Base-by-base conservation (phyloP, 805 yeast species). In the Priceomyces melissophilus region DNA sequence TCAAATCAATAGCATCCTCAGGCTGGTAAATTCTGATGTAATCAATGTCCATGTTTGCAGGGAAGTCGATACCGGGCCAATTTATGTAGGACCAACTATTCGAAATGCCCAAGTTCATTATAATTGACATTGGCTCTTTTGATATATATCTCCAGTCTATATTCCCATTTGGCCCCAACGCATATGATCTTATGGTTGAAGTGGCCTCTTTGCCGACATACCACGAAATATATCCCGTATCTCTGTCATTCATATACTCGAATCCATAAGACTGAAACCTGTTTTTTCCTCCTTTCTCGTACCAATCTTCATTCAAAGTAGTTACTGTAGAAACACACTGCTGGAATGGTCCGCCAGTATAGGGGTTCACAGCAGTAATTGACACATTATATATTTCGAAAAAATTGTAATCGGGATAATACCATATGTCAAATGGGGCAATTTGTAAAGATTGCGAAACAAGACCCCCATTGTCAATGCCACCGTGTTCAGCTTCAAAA, bases 341-440 rank as follows among this genome's bases (percentile, higher is more conserved):
- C 66, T 90, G 97, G 63, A 74, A 79, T 1, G 96, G 96, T 35
- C 96, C 96, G 44, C 97, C 98, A 14, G 85, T 72, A 62, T 87
- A 89, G 1, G 87, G 73, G 61, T 90, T 90, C 89, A 89, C 85
- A 12, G 81, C 58, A 1, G 96, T 84, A 30, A 82, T 67, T 0
- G 84, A 65, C 15, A 52, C 46, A 65, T 90, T 87, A 62, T 84
- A 69, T 46, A 90, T 69, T 57, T 81, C 88, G 41, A 88, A 58
- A 54, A 75, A 89, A 48, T 80, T 77, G 63, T 88, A 88, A 63
- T 90, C 95, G 3, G 96, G 96, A 57, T 77, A 75, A 57, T 87
- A 90, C 96, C 96, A 90, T 47, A 89, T 81, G 63, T 90, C 98
- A 57, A 81, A 80, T 6, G 98, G 97, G 11, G 96, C 96, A 47